Percentiles rank a stretch among this genome's conserved stretches.
These are phyloP conservation scores for Theileria annulata DNA, from an alignment of 169 alveolate species.

Conservation along the genomic window DNA sequence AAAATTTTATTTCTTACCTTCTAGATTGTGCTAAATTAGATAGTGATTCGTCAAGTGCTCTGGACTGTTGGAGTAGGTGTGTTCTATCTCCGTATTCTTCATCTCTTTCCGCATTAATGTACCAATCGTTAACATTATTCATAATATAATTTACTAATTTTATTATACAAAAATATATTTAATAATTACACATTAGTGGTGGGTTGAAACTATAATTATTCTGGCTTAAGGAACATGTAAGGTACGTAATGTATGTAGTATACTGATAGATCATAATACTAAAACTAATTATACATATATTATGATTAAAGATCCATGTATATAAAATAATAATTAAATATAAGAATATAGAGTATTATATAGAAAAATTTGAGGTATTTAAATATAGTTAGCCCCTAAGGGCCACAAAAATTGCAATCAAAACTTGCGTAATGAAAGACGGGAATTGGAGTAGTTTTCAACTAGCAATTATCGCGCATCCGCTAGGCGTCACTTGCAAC, in stretches of 20 bases:
- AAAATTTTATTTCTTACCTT: constrained; percentile 10
- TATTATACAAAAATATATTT: neutral
- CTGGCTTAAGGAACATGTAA: neutral
- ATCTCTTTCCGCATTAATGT: constrained; percentile 6
- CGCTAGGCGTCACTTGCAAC: constrained; percentile 99
- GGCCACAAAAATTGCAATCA: constrained; percentile 95
- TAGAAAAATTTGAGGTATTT: neutral
- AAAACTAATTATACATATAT: neutral
- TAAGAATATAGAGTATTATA: too few species aligned
- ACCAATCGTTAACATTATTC: constrained; percentile 15
- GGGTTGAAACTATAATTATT: neutral
- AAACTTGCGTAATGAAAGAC: constrained; percentile 89
- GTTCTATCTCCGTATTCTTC: constrained; percentile 55
- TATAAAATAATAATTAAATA: too few species aligned
- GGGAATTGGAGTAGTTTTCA: constrained; percentile 98
- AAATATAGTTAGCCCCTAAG: constrained; percentile 66
- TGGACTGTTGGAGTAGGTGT: constrained; percentile 54
- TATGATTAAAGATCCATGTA: neutral
- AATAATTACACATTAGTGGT: neutral
- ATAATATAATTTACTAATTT: neutral
- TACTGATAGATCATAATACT: neutral
- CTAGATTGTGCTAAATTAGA: constrained; percentile 50
- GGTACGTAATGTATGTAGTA: neutral
- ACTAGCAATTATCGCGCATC: constrained; percentile 99
- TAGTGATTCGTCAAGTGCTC: constrained; percentile 41